phyloP scores from a whole-genome alignment of 306 rosid species.

The Echinosophora koreensis region DNA sequence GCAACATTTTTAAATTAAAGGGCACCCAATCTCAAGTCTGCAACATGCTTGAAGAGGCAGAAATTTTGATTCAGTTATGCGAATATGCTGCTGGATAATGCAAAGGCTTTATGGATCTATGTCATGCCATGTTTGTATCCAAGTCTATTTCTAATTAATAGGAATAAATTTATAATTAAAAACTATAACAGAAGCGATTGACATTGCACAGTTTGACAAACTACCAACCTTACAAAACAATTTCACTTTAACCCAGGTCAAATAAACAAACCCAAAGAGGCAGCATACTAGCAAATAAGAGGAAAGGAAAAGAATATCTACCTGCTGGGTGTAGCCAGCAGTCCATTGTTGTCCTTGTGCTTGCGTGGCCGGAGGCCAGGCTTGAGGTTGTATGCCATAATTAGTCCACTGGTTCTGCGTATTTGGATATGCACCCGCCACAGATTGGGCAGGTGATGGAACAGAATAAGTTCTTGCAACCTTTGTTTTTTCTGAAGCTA shows the following conservation, averaged over 20 bases:
- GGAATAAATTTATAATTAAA: background rate
- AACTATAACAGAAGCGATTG: background rate
- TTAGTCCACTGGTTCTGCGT: conserved; percentile 86
- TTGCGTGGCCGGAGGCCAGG: conserved; percentile 93
- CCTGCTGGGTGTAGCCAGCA: conserved; percentile 92
- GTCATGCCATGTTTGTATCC: background rate
- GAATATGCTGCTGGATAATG: conserved; percentile 6
- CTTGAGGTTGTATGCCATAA: conserved; percentile 88
- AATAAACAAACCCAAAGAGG: background rate
- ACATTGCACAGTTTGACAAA: background rate
- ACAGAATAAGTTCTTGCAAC: conserved; percentile 73
- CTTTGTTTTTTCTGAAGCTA: conserved; percentile 88
- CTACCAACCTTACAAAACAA: background rate
- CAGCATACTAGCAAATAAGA: background rate
- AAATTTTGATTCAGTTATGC: conserved; percentile 12
- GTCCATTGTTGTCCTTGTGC: conserved; percentile 98
- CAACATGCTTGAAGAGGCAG: background rate
- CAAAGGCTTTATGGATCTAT: background rate
- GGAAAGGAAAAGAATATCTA: conserved; percentile 38
- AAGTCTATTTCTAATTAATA: conserved; percentile 13
- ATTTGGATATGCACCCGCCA: conserved; percentile 83
- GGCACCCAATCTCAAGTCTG: background rate
- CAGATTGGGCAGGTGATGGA: conserved; percentile 85
- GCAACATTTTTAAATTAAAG: background rate
- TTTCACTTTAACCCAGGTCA: background rate